phyloP scores from a whole-genome alignment of 2,329 filamentous ascomycete genomes.

The Fusarium succisae region DNA sequence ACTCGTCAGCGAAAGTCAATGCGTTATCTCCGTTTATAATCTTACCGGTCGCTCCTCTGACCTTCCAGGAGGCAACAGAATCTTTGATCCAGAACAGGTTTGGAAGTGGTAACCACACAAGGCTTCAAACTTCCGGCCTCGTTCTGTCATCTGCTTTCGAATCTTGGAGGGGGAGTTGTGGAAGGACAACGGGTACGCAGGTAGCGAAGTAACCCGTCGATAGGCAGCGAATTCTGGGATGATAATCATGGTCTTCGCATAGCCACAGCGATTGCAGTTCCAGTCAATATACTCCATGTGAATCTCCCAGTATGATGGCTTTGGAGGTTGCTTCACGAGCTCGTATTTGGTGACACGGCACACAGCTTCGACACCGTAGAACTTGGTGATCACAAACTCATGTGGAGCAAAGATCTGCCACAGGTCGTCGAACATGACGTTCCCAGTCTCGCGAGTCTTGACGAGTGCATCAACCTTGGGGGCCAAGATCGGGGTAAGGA shows the following conservation, averaged over 20 bases:
- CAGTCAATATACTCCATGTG: conserved; percentile 49
- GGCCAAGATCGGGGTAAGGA: conserved; percentile 46
- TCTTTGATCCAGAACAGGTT: conserved; percentile 42
- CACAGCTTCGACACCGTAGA: conserved; percentile 49
- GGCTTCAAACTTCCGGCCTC: conserved; percentile 46
- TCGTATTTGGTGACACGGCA: conserved; percentile 48
- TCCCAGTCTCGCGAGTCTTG: conserved; percentile 43
- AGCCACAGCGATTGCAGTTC: conserved; percentile 48
- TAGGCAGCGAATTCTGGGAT: conserved; percentile 44
- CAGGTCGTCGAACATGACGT: conserved; percentile 43
- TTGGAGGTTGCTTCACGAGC: not conserved
- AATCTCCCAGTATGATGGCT: conserved; percentile 36
- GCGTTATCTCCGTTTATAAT: fast-evolving
- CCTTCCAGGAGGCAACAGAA: conserved; percentile 38
- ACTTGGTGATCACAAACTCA: conserved; percentile 44
- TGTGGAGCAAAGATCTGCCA: conserved; percentile 51
- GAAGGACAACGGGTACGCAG: conserved; percentile 45
- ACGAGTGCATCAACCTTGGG: conserved; percentile 39
- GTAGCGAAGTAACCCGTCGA: conserved; percentile 41
- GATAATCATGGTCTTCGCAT: conserved; percentile 28
- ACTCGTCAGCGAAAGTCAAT: not conserved
- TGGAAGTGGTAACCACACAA: conserved; percentile 49
- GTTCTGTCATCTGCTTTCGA: conserved; percentile 39
- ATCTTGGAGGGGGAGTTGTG: conserved; percentile 32
- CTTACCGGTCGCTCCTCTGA: conserved; percentile 41